Evolutionary conservation across 768 basidiomycete genomes (phyloP), one percentile per base, ranked within the genome.

Genomic region (Dioszegia hungarica): DNA sequence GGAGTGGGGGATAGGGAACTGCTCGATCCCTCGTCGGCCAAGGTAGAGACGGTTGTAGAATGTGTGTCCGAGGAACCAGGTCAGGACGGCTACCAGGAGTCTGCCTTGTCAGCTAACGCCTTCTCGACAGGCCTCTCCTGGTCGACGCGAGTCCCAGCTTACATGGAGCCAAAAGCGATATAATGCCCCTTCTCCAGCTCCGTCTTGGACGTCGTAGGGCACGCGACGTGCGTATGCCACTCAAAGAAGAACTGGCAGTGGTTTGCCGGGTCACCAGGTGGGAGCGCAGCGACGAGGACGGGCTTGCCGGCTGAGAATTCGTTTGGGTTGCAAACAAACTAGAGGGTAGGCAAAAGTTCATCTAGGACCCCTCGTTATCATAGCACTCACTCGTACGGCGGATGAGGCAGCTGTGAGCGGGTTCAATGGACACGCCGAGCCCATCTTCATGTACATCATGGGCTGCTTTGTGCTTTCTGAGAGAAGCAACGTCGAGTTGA

Each of bases 151-250:
- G 11, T 6, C 46, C 48, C 33, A 36, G 81, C 87, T 52, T 68
- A 89, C 87, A 83, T 77, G 56, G 85, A 80, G 15, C 80, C 78
- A 20, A 88, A 68, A 47, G 84, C 79, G 17, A 81, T 79, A 34
- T 86, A 75, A 59, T 82, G 80, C 17, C 80, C 82, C 79, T 39
- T 54, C 31, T 60, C 64, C 25, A 69, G 78, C 81, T 75, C 74
- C 62, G 34, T 81, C 75, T 54, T 82, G 76, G 41, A 80, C 36
- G 82, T 81, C 0, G 84, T 83, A 9, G 87, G 83, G 68, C 89
- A 91, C 8, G 89, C 89, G 66, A 90, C 89, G 64, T 84, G 84
- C 4, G 87, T 90, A 54, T 81, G 79, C 90, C 90, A 93, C 77
- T 92, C 89, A 36, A 93, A 76, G 56, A 87, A 82, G 70, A 85